Base-by-base conservation (phyloP, 1,139 yeast genomes). In the Magnusiomyces sp. region DNA sequence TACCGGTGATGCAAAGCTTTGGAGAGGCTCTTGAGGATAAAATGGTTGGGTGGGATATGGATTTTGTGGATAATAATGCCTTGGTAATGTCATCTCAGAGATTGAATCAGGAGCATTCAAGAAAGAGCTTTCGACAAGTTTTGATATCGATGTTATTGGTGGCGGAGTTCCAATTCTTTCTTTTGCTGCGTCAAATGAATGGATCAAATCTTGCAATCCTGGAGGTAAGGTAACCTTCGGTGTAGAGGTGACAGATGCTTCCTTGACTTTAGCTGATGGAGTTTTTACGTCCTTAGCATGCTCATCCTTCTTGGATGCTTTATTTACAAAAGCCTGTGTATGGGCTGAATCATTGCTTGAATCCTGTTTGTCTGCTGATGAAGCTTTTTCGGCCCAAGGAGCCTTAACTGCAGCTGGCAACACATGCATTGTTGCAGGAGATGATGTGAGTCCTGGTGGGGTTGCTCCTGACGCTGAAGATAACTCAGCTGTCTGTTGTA, bases 61-160 rank as follows among this genome's bases (percentile, higher is more conserved):
- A 57, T 81, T 80, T 43, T 75, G 73, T n/a, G 96, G 95, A 55
- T 75, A 79, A 65, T 90, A 90, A 56, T 79, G 79, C 55, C 82
- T 75, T 23, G 47, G 43, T 23, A 23, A 23, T 31, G 97, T 97
- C 57, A 79, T 80, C 60, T 92, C 97, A 1, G 95, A 84, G 64
- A 90, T 94, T 55, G 81, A 76, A 66, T 92, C 97, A 0, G 99
- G 98, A 65, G 97, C 88, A 61, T 86, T 84, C 59, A 87, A 72
- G 55, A 87, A 74, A 1, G 97, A 89, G 2, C 77, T 75, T 64
- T 89, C 95, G 57, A 90, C 71, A 58, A 79, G 67, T 50, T 71
- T 73, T 52, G 79, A 71, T 42, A 85, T 81, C 6, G 77, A 70
- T 17, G 74, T 74, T 51, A 80, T 73, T 7, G 84, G 76, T 34